Conservation (phyloP, 2,329 filamentous ascomycete species). For the Alternaria sp. region DNA sequence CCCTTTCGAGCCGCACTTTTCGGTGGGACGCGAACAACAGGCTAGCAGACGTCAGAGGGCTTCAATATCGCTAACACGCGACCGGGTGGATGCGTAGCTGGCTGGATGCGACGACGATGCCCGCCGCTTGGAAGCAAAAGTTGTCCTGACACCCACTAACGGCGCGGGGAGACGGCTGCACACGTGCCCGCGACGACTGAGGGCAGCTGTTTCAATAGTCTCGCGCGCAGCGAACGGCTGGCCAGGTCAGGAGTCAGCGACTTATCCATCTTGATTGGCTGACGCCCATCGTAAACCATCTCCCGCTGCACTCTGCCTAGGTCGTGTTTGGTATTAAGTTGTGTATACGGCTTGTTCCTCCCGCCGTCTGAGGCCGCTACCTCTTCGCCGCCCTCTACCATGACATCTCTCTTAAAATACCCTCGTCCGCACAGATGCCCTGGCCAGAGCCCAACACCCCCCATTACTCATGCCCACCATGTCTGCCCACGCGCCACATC, state of each 20-base stretch:
- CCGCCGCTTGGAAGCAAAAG: slow-evolving; percentile 13
- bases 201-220: not conserved
- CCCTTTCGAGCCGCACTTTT: slow-evolving; percentile 32
- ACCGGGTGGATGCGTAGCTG: slow-evolving; percentile 2
- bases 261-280: not conserved
- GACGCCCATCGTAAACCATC: not conserved
- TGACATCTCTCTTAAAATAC: not conserved
- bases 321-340: not conserved
- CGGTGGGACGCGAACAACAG: slow-evolving; percentile 27
- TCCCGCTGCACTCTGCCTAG: not conserved
- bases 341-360: not conserved
- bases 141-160: slow-evolving; percentile 8
- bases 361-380: not conserved
- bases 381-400: not conserved
- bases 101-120: slow-evolving; percentile 2
- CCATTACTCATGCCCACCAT: slow-evolving; percentile 3
- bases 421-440: not conserved
- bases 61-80: slow-evolving; percentile 9
- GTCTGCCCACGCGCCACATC: not conserved
- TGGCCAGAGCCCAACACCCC: not conserved
- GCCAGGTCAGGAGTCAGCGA: not conserved
- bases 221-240: not conserved
- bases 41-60: slow-evolving; percentile 15
- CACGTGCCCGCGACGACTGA: slow-evolving; percentile 7
- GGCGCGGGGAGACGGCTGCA: slow-evolving; percentile 17